Base-by-base conservation (phyloP, 2,329 filamentous ascomycete species). In the Xylaria sp. region DNA sequence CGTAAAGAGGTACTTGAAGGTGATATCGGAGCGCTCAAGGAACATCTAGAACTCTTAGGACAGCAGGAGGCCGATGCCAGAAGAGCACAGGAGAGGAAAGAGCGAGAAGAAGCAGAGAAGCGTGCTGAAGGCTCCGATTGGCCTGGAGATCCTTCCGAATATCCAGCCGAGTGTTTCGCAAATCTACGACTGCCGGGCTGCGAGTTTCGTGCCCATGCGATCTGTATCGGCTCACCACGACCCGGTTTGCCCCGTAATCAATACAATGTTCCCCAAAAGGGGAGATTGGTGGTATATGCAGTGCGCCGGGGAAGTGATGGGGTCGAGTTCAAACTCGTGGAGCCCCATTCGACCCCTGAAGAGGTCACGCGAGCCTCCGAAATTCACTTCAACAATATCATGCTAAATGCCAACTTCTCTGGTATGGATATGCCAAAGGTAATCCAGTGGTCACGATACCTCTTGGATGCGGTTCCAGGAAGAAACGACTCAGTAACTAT, bases 391-490 rank as follows among this genome's bases (percentile, higher is more conserved):
- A 12, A 9, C 2, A 48, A 68, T 10, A 50, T 68, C 23, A 7
- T 18, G 20, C 46, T 66, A 7, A 57, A 45, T 30, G 25, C 1
- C 10, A n/a, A 48, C 23, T 68, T 68, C 32, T 36, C 36, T 3
- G 53, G 34, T 6, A 66, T 68, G 58, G n/a, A 41, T 25, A 34
- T 57, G 43, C 4, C 9, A 3, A 23, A 6, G 13, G 59, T 66
- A 7, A 20, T 4, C 45, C 52, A 30, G 7, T 66, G 58, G 58
- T n/a, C 32, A 2, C n/a, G 23, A 12, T 65, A 58, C 23, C 66
- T 68, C 28, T 30, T 68, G 28, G 43, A 34, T 2, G 61, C 61
- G 0, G 50, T 61, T 8, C 61, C 61, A 9, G 61, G 62, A 15
- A 18, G 15, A 0, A n/a, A 65, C 15, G 61, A 65, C 13, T n/a